Evolutionary conservation across 2,329 filamentous ascomycete genomes (phyloP), one percentile per base, ranked within the genome.

Genomic region (Colletotrichum orchidophilum): DNA sequence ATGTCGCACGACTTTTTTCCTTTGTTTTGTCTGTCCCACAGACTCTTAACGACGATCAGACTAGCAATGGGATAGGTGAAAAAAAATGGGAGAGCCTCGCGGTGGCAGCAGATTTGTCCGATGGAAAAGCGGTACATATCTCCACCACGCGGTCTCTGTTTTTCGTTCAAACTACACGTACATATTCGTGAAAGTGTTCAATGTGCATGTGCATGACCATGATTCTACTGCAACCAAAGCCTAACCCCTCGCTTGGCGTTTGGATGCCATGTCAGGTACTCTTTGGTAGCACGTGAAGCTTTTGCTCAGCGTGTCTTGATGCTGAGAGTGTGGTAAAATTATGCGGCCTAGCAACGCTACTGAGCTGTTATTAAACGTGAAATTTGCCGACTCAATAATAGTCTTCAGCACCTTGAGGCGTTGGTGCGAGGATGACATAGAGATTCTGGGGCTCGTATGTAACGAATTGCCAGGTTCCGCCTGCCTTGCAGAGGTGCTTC

Each of bases 1-100:
- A 72, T 73, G 75, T 78, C 77, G 77, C 76, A 78, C 78, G 78
- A 78, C 76, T 75, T 76, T 82, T 82, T 83, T 77, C 78, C 81
- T 83, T 81, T 78, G 80, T 79, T 74, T 75, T 75, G 76, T 78
- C 76, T 76, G 80, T 80, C 78, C 78, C 70, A 64, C 70, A 72
- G 70, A 70, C 77, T 76, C 73, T 77, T 76, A 77, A 46, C 74
- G 74, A 75, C 75, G 71, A 73, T 61, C 69, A 71, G 69, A 69
- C 69, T 72, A 73, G 71, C 71, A 72, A 72, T 73, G 71, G 71
- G 71, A 73, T 72, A 73, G 71, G 71, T 68, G 80, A 78, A 78
- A 80, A 33, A 61, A 80, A 79, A 78, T 76, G 77, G 78, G 79
- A 80, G 77, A 80, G 77, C 75, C 75, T 75, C 76, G 73, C 74